A percentile compares a stretch with the other conserved stretches of the same genome.
Evolutionary conservation across 495 filamentous ascomycete species (phyloP).

Genomic region (Penicillium maclennaniae): DNA sequence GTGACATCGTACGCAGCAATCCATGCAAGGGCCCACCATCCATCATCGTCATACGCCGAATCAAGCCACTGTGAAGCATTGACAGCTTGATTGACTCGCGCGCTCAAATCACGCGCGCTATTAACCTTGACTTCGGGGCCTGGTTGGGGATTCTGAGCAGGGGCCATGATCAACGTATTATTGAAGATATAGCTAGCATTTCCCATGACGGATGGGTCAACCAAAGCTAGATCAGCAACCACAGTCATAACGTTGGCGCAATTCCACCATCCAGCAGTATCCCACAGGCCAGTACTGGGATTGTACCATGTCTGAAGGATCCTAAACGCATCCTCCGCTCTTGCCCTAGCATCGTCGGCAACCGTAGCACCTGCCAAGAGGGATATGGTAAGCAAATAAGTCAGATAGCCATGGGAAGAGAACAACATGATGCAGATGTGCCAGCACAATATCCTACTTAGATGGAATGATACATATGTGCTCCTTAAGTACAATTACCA

Average conservation of each 20-base stretch:
- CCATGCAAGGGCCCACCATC: conserved; percentile 69
- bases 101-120: neutral
- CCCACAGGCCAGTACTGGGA: conserved; percentile 56
- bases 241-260: conserved; percentile 64
- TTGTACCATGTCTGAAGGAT: conserved; percentile 65
- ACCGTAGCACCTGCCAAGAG: conserved; percentile 4
- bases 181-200: conserved; percentile 38
- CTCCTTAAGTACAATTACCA: conserved; percentile 14
- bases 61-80: conserved; percentile 45
- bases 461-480: neutral
- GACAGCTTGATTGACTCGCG: conserved; percentile 10
- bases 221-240: conserved; percentile 56
- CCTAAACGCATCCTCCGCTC: conserved; percentile 44
- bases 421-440: conserved; percentile 13
- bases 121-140: conserved; percentile 16
- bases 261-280: conserved; percentile 73
- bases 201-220: conserved; percentile 33
- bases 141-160: conserved; percentile 23
- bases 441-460: conserved; percentile 1
- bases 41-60: conserved; percentile 67
- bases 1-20: conserved; percentile 64
- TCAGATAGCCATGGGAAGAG: conserved; percentile 5
- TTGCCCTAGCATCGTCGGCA: conserved; percentile 20
- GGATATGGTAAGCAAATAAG: conserved; percentile 5
- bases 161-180: conserved; percentile 36